Base-by-base conservation (phyloP, 2,329 filamentous ascomycete genomes). In the Cytospora mali region DNA sequence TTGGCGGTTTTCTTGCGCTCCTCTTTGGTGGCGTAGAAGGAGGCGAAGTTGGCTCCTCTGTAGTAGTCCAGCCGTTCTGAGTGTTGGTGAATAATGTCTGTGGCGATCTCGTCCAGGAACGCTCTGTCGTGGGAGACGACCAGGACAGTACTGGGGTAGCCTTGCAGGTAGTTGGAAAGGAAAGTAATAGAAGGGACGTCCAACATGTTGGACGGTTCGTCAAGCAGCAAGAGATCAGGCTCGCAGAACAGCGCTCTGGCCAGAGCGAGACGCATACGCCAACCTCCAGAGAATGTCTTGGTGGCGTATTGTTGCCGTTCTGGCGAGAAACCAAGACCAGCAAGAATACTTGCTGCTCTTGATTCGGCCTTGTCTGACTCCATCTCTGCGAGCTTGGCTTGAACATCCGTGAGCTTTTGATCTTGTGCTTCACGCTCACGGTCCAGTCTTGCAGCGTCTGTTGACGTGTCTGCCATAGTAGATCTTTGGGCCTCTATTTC, bases 181-280 rank as follows among this genome's bases (percentile, higher is more conserved):
- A 98, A 99, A 62, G 95, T 96, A 73, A 99, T 98, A 27, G 95
- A 98, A n/a, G 95, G 95, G 62, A 99, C 95, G 79, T 98, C 95
- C 92, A 99, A 93, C 94, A 98, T 98, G 88, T 98, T 98, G 61
- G 94, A 98, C 79, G 95, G 95, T 87, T 99, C 95, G 81, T 99
- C 95, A 70, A 99, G 92, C 75, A 99, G 84, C 64, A 99, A 80
- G 58, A 99, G 82, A 78, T 99, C 95, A 50, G 95, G 95, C 75
- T 99, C 95, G 80, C 95, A 99, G 82, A 99, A 99, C 39, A 99
- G 85, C 16, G 95, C 95, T 84, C 95, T 84, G 14, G 95, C 95
- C 66, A 99, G 84, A 16, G 95, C 95, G 72, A 99, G 80, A 81
- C 95, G 90, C 95, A 99, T 99, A 78, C 95, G 88, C 95, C 95